phyloP scores from a whole-genome alignment of 148 eudicot species.

The Polygonum maritimum region DNA sequence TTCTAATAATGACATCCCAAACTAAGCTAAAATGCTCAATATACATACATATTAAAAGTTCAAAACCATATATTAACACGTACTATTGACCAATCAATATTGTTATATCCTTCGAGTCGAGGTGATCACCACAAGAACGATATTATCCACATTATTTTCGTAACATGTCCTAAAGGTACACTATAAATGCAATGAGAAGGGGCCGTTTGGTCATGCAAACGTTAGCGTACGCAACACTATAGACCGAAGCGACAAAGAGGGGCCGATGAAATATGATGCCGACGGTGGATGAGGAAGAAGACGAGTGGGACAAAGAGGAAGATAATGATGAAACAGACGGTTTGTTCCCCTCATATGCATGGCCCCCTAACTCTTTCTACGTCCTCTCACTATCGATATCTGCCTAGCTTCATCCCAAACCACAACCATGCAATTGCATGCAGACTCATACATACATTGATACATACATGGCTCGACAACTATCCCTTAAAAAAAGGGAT shows the following conservation, averaged over 20 bases:
- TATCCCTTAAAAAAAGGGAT: slow-evolving; percentile 1
- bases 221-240: background rate
- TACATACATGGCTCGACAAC: background rate
- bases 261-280: background rate
- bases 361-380: background rate
- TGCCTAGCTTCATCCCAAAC: background rate
- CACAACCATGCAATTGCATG: background rate
- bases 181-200: background rate
- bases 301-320: background rate
- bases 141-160: too few species aligned
- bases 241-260: background rate
- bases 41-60: too few species aligned
- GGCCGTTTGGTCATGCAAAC: background rate
- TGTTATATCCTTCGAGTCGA: too few species aligned
- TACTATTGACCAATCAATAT: too few species aligned
- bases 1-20: too few species aligned
- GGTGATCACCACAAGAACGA: too few species aligned
- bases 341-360: background rate
- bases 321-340: background rate
- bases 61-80: too few species aligned
- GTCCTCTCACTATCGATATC: background rate
- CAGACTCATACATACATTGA: background rate
- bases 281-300: background rate
- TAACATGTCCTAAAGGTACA: too few species aligned
- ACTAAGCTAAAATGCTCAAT: too few species aligned